These are phyloP conservation scores for Tylopilus sp. DNA, from an alignment of 768 basidiomycete species.

Conservation along the genomic window DNA sequence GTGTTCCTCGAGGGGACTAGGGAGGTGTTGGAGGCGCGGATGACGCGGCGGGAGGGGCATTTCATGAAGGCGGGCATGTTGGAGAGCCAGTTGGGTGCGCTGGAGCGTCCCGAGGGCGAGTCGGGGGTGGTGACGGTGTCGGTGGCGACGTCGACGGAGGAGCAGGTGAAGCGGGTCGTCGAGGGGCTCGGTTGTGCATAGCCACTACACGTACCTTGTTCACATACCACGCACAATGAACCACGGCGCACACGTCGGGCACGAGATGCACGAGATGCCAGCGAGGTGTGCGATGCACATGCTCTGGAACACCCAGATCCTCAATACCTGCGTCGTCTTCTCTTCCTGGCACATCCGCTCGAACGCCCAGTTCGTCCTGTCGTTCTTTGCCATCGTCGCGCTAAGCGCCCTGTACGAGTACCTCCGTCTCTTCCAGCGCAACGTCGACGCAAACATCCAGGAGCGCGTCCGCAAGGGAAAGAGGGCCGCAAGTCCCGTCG, in stretches of 20 bases:
- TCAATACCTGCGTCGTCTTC: slow-evolving; percentile 83
- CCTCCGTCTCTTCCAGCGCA: slow-evolving; percentile 59
- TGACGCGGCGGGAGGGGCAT: slow-evolving; percentile 64
- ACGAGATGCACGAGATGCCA: slow-evolving; percentile 45
- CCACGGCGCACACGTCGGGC: slow-evolving; percentile 38
- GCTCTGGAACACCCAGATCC: slow-evolving; percentile 83
- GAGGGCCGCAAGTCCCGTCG: slow-evolving; percentile 38
- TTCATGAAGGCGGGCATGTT: slow-evolving; percentile 86
- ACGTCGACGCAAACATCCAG: slow-evolving; percentile 59
- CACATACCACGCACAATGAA: slow-evolving; percentile 23
- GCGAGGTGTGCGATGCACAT: slow-evolving; percentile 71
- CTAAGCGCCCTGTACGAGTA: slow-evolving; percentile 81
- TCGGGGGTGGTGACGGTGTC: slow-evolving; percentile 64
- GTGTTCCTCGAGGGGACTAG: slow-evolving; percentile 69
- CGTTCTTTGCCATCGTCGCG: slow-evolving; percentile 59
- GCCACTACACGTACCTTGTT: background rate
- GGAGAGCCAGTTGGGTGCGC: slow-evolving; percentile 67
- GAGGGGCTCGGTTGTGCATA: background rate
- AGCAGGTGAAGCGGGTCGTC: slow-evolving; percentile 48
- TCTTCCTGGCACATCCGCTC: slow-evolving; percentile 70
- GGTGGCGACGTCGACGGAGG: slow-evolving; percentile 48
- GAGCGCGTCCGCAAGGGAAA: slow-evolving; percentile 44
- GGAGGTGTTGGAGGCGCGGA: slow-evolving; percentile 57
- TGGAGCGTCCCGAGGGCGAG: slow-evolving; percentile 70
- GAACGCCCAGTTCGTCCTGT: slow-evolving; percentile 53